phyloP scores from a whole-genome alignment of 768 basidiomycete genomes.

The Agaricus subrufescens region DNA sequence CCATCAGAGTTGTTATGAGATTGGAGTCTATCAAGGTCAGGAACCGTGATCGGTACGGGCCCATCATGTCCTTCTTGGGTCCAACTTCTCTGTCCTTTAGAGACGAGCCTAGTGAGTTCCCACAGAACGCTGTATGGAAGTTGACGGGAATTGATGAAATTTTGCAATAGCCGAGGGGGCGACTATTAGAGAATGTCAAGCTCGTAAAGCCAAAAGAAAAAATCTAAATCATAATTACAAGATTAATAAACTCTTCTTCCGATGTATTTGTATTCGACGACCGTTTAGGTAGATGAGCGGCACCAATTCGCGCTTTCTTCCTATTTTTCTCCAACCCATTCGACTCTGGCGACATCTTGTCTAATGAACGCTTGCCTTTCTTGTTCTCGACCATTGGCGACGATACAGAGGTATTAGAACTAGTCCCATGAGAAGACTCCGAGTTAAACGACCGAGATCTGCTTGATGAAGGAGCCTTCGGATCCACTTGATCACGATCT shows the following conservation, averaged over 20 bases:
- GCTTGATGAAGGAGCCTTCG: neutral
- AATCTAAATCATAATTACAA: neutral
- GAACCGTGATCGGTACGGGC: constrained; percentile 17
- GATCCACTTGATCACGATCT: too few relatives aligned
- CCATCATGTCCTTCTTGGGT: constrained; percentile 23
- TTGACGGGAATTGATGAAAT: constrained; percentile 20
- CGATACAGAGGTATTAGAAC: neutral
- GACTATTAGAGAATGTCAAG: constrained; percentile 13
- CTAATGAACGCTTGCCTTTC: neutral
- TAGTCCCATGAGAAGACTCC: neutral
- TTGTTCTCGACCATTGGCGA: neutral
- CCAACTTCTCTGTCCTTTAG: constrained; percentile 19
- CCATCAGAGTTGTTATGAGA: neutral
- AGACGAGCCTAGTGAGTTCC: constrained; percentile 44
- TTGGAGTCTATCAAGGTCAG: constrained; percentile 13
- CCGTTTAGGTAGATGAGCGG: neutral
- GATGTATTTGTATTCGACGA: neutral
- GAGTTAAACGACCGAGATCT: neutral
- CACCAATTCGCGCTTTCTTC: neutral
- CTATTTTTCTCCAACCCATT: neutral
- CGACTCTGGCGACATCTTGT: neutral
- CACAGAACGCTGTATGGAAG: constrained; percentile 47
- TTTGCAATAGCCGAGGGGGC: constrained; percentile 16
- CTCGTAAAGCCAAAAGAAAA: neutral
- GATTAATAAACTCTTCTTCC: neutral